Evolutionary conservation across 2,329 filamentous ascomycete genomes (phyloP).

Genomic region (Westerdykella sp.): DNA sequence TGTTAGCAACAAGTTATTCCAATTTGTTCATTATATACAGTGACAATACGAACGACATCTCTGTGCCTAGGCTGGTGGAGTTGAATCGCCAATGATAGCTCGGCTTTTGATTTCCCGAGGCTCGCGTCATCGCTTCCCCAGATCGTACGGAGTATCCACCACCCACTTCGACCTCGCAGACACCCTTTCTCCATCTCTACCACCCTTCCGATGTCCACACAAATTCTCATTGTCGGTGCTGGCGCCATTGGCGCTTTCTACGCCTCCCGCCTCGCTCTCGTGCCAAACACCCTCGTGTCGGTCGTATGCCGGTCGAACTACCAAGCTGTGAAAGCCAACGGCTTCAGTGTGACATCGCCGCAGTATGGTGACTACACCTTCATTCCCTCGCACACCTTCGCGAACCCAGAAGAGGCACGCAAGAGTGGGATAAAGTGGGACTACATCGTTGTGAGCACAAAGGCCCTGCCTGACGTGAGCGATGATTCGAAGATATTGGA

Average conservation of each 20-base stretch:
- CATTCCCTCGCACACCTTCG: conserved; percentile 55
- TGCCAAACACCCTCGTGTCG: conserved; percentile 54
- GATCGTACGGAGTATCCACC: no score
- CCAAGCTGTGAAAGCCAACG: conserved; percentile 52
- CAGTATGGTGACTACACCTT: conserved; percentile 64
- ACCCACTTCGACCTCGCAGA: no score
- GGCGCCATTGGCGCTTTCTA: conserved; percentile 70
- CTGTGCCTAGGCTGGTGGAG: no score
- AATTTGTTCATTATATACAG: no score
- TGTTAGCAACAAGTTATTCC: no score
- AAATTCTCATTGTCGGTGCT: conserved; percentile 62
- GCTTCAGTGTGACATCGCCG: conserved; percentile 59
- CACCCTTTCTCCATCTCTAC: neutral
- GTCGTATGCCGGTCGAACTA: conserved; percentile 72
- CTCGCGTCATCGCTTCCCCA: no score
- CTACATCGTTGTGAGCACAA: conserved; percentile 64
- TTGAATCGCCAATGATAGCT: no score
- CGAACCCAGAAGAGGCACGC: conserved; percentile 54
- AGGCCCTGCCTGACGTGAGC: conserved; percentile 61
- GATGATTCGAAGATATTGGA: conserved; percentile 56
- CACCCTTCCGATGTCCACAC: conserved; percentile 32
- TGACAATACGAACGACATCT: no score
- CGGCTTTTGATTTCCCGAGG: no score
- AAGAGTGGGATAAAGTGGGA: conserved; percentile 49
- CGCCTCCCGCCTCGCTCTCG: conserved; percentile 59